Evolutionary conservation across 306 rosid species (phyloP).

Genomic region (Trichosanthes cucumerina): DNA sequence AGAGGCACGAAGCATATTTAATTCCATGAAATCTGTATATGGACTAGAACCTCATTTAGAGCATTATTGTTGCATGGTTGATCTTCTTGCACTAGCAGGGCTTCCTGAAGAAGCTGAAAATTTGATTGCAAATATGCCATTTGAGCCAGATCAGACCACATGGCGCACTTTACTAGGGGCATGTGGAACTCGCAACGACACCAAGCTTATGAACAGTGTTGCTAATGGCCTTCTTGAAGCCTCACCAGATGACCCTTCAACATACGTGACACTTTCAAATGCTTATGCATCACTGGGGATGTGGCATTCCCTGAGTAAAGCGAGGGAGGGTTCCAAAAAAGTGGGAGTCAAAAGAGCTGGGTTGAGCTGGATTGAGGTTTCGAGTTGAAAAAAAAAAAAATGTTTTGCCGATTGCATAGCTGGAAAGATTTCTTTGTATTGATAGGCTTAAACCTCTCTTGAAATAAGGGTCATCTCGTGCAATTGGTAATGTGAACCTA

Average conservation of each 20-base stretch:
- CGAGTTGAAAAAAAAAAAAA: conserved; percentile 34
- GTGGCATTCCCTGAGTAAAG: conserved; percentile 62
- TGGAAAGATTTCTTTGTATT: neutral
- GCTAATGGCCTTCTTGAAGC: conserved; percentile 46
- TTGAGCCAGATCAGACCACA: conserved; percentile 47
- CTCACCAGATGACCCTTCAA: conserved; percentile 55
- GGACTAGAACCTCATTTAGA: conserved; percentile 42
- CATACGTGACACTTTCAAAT: conserved; percentile 63
- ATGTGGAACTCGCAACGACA: conserved; percentile 51
- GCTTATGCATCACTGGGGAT: conserved; percentile 61
- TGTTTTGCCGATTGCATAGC: neutral
- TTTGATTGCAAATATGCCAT: conserved; percentile 57
- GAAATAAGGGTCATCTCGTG: neutral
- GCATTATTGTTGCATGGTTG: conserved; percentile 86
- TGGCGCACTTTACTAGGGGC: conserved; percentile 76
- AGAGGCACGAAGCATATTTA: conserved; percentile 52
- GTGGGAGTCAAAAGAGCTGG: conserved; percentile 58
- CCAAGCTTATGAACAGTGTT: conserved; percentile 40
- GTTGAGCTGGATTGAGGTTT: conserved; percentile 79
- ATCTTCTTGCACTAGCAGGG: conserved; percentile 70
- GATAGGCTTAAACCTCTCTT: neutral
- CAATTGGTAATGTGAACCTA: neutral
- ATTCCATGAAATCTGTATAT: conserved; percentile 40
- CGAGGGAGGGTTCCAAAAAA: conserved; percentile 42
- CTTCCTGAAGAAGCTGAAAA: conserved; percentile 42